phyloP scores from a whole-genome alignment of 345 rosid genomes.

The Melaleuca quinquenervia region DNA sequence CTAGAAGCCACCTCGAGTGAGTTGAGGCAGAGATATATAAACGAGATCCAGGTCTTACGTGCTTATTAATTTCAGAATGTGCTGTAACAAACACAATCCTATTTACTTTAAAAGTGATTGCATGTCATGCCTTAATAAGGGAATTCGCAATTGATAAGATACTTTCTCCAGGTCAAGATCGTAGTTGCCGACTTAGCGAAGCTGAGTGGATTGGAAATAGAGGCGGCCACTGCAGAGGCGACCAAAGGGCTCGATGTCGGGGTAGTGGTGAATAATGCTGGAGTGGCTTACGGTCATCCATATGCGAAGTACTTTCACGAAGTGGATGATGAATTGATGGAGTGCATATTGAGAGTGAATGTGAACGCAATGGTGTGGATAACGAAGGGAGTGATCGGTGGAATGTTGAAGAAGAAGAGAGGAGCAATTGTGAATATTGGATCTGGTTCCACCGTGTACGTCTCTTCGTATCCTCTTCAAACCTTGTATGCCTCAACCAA shows the following conservation, averaged over 20 bases:
- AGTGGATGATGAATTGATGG: constrained; percentile 16
- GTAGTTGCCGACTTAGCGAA: constrained; percentile 18
- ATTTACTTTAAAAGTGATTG: not conserved
- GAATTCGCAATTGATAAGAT: not conserved
- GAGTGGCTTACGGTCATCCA: constrained; percentile 10
- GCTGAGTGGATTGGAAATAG: constrained; percentile 11
- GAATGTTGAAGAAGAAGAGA: constrained; percentile 34
- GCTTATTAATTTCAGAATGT: not conserved
- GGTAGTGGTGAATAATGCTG: constrained; percentile 25
- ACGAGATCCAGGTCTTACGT: not conserved
- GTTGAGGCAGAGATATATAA: not conserved
- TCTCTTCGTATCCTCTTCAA: constrained; percentile 19
- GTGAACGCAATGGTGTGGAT: constrained; percentile 23
- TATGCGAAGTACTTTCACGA: constrained; percentile 26
- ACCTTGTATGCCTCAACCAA: constrained; percentile 27
- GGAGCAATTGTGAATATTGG: constrained; percentile 41
- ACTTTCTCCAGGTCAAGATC: not conserved
- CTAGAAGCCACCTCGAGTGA: constrained; percentile 6
- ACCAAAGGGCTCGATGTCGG: constrained; percentile 35
- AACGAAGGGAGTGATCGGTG: constrained; percentile 17
- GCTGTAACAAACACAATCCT: not conserved
- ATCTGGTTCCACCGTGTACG: constrained; percentile 22
- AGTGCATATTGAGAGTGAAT: constrained; percentile 31
- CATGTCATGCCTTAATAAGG: not conserved
- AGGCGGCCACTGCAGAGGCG: not conserved